phyloP scores from a whole-genome alignment of 2,329 filamentous ascomycete species.

The Cytospora chrysosperma region DNA sequence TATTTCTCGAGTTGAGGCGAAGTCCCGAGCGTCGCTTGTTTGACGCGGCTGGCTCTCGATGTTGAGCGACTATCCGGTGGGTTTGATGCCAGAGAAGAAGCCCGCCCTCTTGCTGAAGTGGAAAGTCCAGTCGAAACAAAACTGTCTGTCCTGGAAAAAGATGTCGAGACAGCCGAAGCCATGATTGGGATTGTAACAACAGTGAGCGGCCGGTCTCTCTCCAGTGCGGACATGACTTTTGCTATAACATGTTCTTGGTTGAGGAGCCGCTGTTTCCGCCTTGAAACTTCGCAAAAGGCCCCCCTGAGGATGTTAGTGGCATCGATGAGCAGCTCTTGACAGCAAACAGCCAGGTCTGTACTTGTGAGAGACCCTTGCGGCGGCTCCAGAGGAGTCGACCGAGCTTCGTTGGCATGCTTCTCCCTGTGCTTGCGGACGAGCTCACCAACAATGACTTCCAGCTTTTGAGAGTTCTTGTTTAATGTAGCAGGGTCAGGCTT shows the following conservation, averaged over 20 bases:
- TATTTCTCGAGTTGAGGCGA: slow-evolving; percentile 27
- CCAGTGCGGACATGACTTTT: slow-evolving; percentile 41
- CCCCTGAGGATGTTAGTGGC: slow-evolving; percentile 47
- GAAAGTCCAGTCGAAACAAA: slow-evolving; percentile 20
- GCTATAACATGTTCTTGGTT: slow-evolving; percentile 45
- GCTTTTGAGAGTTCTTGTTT: slow-evolving; percentile 37
- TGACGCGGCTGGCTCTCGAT: slow-evolving; percentile 10
- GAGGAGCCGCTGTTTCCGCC: slow-evolving; percentile 41
- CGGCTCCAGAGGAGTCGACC: slow-evolving; percentile 30
- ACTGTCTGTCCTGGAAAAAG: slow-evolving; percentile 14
- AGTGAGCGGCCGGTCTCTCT: slow-evolving; percentile 13
- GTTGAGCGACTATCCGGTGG: slow-evolving; percentile 6
- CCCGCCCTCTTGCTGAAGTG: slow-evolving; percentile 21
- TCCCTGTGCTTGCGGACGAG: slow-evolving; percentile 47
- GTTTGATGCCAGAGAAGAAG: slow-evolving; percentile 19
- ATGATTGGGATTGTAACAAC: slow-evolving; percentile 7
- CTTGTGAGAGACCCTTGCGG: slow-evolving; percentile 33
- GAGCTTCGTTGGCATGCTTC: slow-evolving; percentile 43
- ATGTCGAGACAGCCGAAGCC: slow-evolving; percentile 1
- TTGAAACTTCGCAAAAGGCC: slow-evolving; percentile 50
- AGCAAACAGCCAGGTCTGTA: slow-evolving; percentile 44
- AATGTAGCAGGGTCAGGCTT: slow-evolving; percentile 36
- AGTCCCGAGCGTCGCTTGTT: not conserved
- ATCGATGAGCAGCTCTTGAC: slow-evolving; percentile 47
- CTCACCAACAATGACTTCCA: slow-evolving; percentile 41